Percentiles rank a stretch among this genome's conserved stretches.
These are phyloP conservation scores for Phytopythium delawarense DNA, from an alignment of 352 stramenopile species.

Conservation along the genomic window DNA sequence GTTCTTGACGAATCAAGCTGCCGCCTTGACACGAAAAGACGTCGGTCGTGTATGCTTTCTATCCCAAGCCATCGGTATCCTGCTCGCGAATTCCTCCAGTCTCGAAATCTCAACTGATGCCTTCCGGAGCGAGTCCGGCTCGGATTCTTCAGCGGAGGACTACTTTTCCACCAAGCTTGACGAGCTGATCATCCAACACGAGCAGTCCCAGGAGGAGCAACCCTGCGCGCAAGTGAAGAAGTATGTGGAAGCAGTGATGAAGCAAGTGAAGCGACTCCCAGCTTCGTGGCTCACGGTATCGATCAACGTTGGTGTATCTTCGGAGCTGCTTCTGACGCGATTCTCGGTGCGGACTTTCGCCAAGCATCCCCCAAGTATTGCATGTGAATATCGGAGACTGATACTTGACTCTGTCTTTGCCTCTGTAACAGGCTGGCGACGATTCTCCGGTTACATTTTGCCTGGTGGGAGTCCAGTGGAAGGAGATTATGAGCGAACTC, in stretches of 20 bases:
- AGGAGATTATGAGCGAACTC: conserved; percentile 34
- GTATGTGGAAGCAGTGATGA: conserved; percentile 11
- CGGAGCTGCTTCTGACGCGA: conserved; percentile 44
- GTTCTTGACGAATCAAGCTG: neutral
- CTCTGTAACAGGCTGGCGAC: conserved; percentile 36
- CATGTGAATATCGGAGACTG: neutral
- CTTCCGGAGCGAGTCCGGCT: neutral
- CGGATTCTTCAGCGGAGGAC: conserved; percentile 11
- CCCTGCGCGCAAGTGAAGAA: conserved; percentile 12
- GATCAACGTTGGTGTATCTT: conserved; percentile 30
- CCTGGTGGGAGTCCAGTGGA: conserved; percentile 38
- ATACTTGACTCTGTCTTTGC: neutral
- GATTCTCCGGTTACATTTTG: conserved; percentile 42
- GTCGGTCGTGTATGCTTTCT: conserved; percentile 15
- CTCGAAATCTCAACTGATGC: conserved; percentile 9
- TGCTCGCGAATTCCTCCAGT: conserved; percentile 33
- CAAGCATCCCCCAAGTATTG: neutral
- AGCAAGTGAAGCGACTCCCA: conserved; percentile 30
- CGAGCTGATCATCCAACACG: conserved; percentile 6
- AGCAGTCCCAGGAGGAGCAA: conserved; percentile 1
- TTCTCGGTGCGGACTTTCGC: conserved; percentile 22
- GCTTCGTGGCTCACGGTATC: conserved; percentile 40
- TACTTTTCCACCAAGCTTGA: conserved; percentile 16
- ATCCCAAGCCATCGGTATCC: conserved; percentile 27
- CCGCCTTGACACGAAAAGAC: conserved; percentile 7